Evolutionary conservation across 2,329 filamentous ascomycete species (phyloP), one percentile per base, ranked within the genome.

Genomic region (Sarocladiaceae sp.): DNA sequence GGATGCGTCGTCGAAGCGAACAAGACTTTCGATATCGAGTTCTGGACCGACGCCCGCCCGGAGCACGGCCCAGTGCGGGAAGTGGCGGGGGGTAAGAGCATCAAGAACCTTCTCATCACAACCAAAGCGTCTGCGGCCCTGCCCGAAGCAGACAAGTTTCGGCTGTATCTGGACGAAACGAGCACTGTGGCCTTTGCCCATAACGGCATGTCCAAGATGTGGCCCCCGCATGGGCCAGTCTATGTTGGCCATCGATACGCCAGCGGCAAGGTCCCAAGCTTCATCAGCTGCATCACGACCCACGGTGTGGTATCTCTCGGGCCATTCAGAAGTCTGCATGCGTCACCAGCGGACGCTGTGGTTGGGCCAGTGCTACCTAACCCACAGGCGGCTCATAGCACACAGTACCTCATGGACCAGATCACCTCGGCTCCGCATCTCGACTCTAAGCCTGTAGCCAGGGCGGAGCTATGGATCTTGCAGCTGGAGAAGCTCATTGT

Each of bases 401-500:
- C 37, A 27, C 23, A 15, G 29, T 72, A 70, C 51, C 53, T 80
- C n/a, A 56, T 61, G 9, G 54, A 62, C 4, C 58, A 66, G 46
- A 58, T 81, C 18, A 49, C 66, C 3, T 46, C 54, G 2, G 68
- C 73, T 1, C 65, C 71, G 2, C 54, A 63, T 15, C 62, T 82
- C 2, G 58, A 62, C 11, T 70, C 66, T 0, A 62, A 54, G 7
- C 47, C 53, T 18, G 66, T 75, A 4, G 50, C 64, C 2, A 57
- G 62, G 10, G 49, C 63, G 2, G 68, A 76, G 35, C 59, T 81
- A 13, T 75, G 73, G 69, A 50, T 71, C 9, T 55, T 73, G n/a
- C 90, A 95, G 65, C 74, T 96, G 3, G 87, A 95, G 56, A 96
- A 95, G 61, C 70, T 96, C 1, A 84, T 85, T 1, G 71, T 90